phyloP scores from a whole-genome alignment of 257 asterid species.

The Linaria vulgaris region DNA sequence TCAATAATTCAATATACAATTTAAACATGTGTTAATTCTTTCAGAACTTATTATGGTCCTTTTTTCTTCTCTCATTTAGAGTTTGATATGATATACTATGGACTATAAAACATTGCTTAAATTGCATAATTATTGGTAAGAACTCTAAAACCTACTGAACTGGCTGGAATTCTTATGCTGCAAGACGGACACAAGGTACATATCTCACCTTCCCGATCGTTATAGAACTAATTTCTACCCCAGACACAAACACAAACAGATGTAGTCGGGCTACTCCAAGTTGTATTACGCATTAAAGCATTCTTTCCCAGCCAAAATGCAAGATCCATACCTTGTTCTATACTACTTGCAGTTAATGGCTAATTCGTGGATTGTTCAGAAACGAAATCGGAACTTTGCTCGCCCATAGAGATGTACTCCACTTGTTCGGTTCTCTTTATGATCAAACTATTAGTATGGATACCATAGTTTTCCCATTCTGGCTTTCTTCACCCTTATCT shows the following conservation, averaged over 20 bases:
- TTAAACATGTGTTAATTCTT: no score
- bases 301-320: constrained; percentile 74
- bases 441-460: constrained; percentile 31
- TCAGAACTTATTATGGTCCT: no score
- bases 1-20: no score
- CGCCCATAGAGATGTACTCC: constrained; percentile 72
- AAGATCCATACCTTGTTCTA: constrained; percentile 48
- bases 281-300: constrained; percentile 43
- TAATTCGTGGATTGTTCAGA: constrained; percentile 54
- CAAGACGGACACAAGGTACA: constrained; percentile 65
- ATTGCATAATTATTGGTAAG: no score
- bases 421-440: constrained; percentile 53
- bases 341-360: constrained; percentile 32
- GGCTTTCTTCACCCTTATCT: constrained; percentile 50
- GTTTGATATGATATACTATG: no score
- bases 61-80: no score
- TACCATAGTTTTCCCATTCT: constrained; percentile 36
- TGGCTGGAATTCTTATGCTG: constrained; percentile 36
- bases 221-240: constrained; percentile 62
- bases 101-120: no score
- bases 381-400: constrained; percentile 50
- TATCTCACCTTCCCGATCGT: constrained; percentile 52
- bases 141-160: background rate
- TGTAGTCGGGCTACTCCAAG: constrained; percentile 34
- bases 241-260: constrained; percentile 64